Base-by-base conservation (phyloP, 1,284 basidiomycete species). In the Coniferiporia weirii region DNA sequence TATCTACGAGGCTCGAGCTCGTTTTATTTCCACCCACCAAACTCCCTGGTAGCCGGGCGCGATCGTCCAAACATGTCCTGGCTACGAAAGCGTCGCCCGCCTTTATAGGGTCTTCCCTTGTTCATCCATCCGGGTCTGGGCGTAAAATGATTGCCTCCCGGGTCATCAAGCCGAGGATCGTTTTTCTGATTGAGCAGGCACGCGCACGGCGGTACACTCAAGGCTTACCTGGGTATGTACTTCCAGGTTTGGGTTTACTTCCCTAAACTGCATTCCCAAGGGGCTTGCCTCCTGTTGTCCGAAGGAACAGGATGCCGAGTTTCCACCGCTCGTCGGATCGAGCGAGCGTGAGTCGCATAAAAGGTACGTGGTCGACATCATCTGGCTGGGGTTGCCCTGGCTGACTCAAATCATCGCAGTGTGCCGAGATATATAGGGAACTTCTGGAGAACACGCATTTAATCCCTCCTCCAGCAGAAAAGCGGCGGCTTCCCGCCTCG, bases 111-210 rank as follows among this genome's bases (percentile, higher is more conserved):
- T 4, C 12, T 38, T 44, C n/a, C 22, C 38, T 17, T 13, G 22
- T 45, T 54, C 36, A 43, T 6, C 6, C 36, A n/a, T n/a, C n/a
- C n/a, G n/a, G 36, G 36, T 38, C n/a, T 36, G 38, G 17, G 35
- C 17, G 17, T 6, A 19, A 13, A 22, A 45, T 54, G 44, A 36
- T 56, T 20, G 12, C 27, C 9, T 48, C 35, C 46, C 53, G 35
- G 38, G n/a, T 36, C 54, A 48, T 56, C 54, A 48, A 36, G 19
- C 40, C 35, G 54, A 48, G 48, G 54, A 48, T 48, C 54, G 45
- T 35, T 48, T 19, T 22, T 35, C 38, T 55, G 54, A 55, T 55
- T 36, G 20, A 40, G 54, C 47, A 56, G 54, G 19, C 50, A 35
- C 35, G 34, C 10, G 9, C n/a, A 4, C 38, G 12, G 36, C 19